Conservation (phyloP, 1,284 basidiomycete species). For the Trametes sp. region DNA sequence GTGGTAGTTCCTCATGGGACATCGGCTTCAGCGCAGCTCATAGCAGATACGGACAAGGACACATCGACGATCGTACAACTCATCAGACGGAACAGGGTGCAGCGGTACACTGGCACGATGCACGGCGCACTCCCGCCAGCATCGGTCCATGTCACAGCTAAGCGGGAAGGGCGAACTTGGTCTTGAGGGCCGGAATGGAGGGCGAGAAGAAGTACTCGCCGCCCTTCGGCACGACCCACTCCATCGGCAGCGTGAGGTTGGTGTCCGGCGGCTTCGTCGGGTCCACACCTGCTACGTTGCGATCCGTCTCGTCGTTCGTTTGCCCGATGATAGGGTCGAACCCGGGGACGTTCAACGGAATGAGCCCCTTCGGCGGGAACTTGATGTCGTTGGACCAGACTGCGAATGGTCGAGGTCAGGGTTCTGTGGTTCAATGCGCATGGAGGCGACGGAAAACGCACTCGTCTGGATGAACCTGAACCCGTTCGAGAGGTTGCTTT, state of each 20-base stretch:
- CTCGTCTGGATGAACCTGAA: slow-evolving; percentile 57
- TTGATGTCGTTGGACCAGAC: slow-evolving; percentile 42
- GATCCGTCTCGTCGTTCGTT: slow-evolving; percentile 32
- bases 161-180: slow-evolving; percentile 20
- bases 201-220: slow-evolving; percentile 56
- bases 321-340: slow-evolving; percentile 56
- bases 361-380: slow-evolving; percentile 37
- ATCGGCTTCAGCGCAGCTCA: no score
- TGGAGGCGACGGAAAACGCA: slow-evolving; percentile 15
- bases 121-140: no score
- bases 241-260: slow-evolving; percentile 36
- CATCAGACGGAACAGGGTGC: no score
- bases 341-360: slow-evolving; percentile 25
- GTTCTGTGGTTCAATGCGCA: no score
- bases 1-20: no score
- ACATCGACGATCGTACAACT: no score
- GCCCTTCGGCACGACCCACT: slow-evolving; percentile 46
- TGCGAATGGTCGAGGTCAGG: slow-evolving; percentile 4
- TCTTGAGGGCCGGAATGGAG: slow-evolving; percentile 46
- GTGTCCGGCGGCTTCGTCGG: slow-evolving; percentile 43
- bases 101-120: no score
- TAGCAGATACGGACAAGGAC: no score
- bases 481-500: slow-evolving; percentile 52
- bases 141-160: no score
- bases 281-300: slow-evolving; percentile 50